phyloP scores from a whole-genome alignment of 805 yeast genomes.

The Diddensiella santjacobensis region DNA sequence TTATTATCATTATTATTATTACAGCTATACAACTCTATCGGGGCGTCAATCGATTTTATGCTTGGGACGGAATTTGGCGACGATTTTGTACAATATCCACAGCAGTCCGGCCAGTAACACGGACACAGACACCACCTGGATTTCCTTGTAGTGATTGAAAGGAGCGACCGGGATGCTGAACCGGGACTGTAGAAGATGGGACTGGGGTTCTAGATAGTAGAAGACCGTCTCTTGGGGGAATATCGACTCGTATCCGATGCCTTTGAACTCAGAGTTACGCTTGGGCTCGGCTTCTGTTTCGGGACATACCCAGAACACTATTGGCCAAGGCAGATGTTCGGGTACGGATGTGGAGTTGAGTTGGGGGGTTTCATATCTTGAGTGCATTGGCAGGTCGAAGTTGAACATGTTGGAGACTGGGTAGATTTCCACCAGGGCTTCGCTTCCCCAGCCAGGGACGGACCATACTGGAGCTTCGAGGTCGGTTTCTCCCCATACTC shows the following conservation, averaged over 20 bases:
- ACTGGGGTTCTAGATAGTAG: conserved; percentile 32
- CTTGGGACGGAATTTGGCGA: conserved; percentile 5
- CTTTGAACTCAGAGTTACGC: conserved; percentile 20
- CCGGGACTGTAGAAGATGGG: conserved; percentile 20
- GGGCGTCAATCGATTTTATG: conserved; percentile 1
- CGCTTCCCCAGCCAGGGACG: conserved; percentile 44
- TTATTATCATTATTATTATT: no score
- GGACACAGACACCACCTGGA: conserved; percentile 37
- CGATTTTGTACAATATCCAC: conserved; percentile 30
- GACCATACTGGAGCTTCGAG: conserved; percentile 54
- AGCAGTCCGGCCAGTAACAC: conserved; percentile 36
- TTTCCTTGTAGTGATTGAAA: conserved; percentile 26
- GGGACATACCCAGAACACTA: conserved; percentile 50
- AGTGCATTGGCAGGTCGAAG: conserved; percentile 45
- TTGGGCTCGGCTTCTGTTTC: conserved; percentile 33
- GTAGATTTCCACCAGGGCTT: conserved; percentile 39
- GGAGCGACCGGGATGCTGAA: conserved; percentile 45
- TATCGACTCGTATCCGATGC: conserved; percentile 43
- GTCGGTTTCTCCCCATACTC: conserved; percentile 53
- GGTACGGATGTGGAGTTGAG: conserved; percentile 21
- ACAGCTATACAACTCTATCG: no score
- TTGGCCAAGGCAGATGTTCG: conserved; percentile 37
- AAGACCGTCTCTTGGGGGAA: conserved; percentile 47
- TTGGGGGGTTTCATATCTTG: conserved; percentile 47
- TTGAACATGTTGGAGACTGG: conserved; percentile 23